Conservation (phyloP, 1,139 yeast species). For the Debaryomyces fabryi region DNA sequence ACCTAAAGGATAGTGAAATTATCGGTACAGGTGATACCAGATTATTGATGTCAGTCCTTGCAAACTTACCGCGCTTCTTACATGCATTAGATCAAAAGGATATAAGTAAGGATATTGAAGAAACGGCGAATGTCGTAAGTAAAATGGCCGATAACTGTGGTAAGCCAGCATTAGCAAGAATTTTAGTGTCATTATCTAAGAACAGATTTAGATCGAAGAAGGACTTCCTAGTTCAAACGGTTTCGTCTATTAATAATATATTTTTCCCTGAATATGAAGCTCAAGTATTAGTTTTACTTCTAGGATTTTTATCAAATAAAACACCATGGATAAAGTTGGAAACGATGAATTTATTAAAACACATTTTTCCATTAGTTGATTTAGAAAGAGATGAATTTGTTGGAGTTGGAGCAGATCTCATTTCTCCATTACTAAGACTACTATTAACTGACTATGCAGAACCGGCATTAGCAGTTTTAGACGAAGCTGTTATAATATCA, state of each 20-base stretch:
- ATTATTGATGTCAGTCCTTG: slow-evolving; percentile 68
- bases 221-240: slow-evolving; percentile 83
- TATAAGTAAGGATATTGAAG: slow-evolving; percentile 52
- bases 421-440: slow-evolving; percentile 83
- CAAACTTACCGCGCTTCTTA: slow-evolving; percentile 82
- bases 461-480: slow-evolving; percentile 85
- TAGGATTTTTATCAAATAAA: slow-evolving; percentile 79
- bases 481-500: slow-evolving; percentile 81
- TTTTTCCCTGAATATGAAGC: slow-evolving; percentile 81
- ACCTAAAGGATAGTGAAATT: slow-evolving; percentile 70
- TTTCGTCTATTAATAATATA: slow-evolving; percentile 62
- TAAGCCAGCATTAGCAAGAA: slow-evolving; percentile 66
- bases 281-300: slow-evolving; percentile 68
- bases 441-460: slow-evolving; percentile 86
- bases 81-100: slow-evolving; percentile 70
- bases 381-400: slow-evolving; percentile 76
- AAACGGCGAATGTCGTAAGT: slow-evolving; percentile 62
- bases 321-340: slow-evolving; percentile 79
- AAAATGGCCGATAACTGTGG: slow-evolving; percentile 61
- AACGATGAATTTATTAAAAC: slow-evolving; percentile 73
- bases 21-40: slow-evolving; percentile 75
- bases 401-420: slow-evolving; percentile 93
- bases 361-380: slow-evolving; percentile 76
- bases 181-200: slow-evolving; percentile 75
- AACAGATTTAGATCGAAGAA: slow-evolving; percentile 82